Evolutionary conservation across 805 yeast genomes (phyloP), one percentile per base, ranked within the genome.

Genomic region (Saturnispora sanitii): DNA sequence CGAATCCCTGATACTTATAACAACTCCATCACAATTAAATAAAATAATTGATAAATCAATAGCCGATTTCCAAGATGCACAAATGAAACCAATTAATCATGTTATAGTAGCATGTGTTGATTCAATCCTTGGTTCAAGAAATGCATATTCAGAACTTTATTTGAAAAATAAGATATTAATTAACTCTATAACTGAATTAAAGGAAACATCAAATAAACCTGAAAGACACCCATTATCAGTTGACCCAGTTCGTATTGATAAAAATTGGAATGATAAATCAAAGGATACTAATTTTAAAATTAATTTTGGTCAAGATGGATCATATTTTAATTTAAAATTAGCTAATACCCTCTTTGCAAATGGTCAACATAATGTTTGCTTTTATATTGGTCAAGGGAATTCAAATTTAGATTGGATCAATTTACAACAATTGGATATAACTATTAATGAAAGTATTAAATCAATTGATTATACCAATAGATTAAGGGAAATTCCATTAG

Each of bases 71-170:
- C 33, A 41, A 25, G 11, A 33, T 12, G 16, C 35, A 3, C 25
- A 32, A 8, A 36, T 40, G 23, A 37, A 45, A 22, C 33, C 31
- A 12, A 6, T 20, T 6, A 20, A 40, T 13, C 56, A 54, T 23
- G 35, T 54, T 0, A 38, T 54, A 6, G 50, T 46, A 17, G 49
- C 50, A 1, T 56, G 62, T 40, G 52, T 53, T 15, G 65, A 60
- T 35, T 47, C 60, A 1, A 49, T 60, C 4, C 38, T 50, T 15
- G 45, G 46, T 6, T 48, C 47, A 1, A 41, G 58, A 23, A 44
- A 58, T 42, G 58, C 52, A 3, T 35, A 53, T 7, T 49, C 60
- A 4, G 57, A 57, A 41, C 29, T 57, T 3, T 59, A 63, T 60
- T 44, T 52, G 3, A 45, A 48, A n/a, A 30, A 35, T 3, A 22